Conservation (phyloP, 2,329 filamentous ascomycete genomes). For the Trichoderma atroviride region DNA sequence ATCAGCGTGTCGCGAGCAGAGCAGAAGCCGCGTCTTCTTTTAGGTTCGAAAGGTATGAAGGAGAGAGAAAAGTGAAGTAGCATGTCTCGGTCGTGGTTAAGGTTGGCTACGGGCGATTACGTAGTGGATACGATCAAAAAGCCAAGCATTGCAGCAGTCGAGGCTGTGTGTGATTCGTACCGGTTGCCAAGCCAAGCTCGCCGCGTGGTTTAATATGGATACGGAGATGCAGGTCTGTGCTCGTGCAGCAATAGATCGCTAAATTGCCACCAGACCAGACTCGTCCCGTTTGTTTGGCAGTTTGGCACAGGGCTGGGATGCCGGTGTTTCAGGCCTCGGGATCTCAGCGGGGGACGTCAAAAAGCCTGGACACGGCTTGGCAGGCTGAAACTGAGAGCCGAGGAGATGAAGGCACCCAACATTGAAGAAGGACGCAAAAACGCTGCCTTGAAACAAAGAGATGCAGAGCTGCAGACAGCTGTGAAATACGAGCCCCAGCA, state of each 20-base stretch:
- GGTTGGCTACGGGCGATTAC: conserved; percentile 25
- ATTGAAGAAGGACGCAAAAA: background rate
- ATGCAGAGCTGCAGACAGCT: background rate
- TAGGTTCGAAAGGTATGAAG: background rate
- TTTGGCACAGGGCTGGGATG: conserved; percentile 1
- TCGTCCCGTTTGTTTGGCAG: background rate
- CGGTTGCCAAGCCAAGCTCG: background rate
- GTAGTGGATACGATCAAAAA: conserved; percentile 23
- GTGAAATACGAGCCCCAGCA: background rate
- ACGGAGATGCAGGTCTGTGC: conserved; percentile 4
- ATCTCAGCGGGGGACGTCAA: background rate
- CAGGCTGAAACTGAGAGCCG: background rate
- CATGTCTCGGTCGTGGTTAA: conserved; percentile 18
- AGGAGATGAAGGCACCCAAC: background rate
- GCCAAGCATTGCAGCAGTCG: background rate
- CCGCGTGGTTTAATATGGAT: background rate
- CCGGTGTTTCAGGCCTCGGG: conserved; percentile 19
- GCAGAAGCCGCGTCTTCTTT: background rate
- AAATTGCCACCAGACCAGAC: conserved; percentile 15
- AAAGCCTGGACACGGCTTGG: background rate
- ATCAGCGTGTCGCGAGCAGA: background rate
- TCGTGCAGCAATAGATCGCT: conserved; percentile 1
- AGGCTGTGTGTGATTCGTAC: conserved; percentile 10
- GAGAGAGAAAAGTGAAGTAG: conserved; percentile 7
- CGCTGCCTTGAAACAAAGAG: background rate